A percentile compares a stretch with the other conserved stretches of the same genome.
Evolutionary conservation across 257 asterid genomes (phyloP).

Genomic region (Capsicum baccatum): DNA sequence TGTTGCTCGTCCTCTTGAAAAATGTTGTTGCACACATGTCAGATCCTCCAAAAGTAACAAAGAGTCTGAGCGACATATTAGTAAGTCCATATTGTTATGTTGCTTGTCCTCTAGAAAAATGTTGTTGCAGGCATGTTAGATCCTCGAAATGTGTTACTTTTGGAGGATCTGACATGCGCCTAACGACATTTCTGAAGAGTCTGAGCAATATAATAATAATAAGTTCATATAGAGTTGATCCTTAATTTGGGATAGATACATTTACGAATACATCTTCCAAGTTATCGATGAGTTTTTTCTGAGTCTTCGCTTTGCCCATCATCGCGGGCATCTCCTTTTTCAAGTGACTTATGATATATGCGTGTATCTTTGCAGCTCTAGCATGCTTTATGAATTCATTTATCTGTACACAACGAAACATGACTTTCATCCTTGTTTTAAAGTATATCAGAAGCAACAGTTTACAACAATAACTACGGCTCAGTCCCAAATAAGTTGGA

Average conservation of each 20-base stretch:
- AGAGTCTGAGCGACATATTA: too few species aligned
- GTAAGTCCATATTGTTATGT: too few species aligned
- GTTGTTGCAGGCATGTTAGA: background rate
- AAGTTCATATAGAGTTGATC: background rate
- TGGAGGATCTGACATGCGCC: background rate
- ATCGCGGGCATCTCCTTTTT: conserved; percentile 99
- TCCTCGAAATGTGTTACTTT: background rate
- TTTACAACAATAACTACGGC: background rate
- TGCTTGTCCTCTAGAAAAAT: background rate
- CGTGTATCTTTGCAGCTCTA: too few species aligned
- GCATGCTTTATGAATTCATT: too few species aligned
- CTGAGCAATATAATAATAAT: background rate
- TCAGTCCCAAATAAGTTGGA: background rate
- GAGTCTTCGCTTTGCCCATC: conserved; percentile 97
- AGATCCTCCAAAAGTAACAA: too few species aligned
- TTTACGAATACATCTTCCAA: conserved; percentile 78
- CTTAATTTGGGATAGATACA: conserved; percentile 43
- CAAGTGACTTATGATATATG: too few species aligned
- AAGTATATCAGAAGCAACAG: background rate
- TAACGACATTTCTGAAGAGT: background rate
- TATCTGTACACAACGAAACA: too few species aligned
- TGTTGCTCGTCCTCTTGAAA: too few species aligned
- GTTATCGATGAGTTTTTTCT: conserved; percentile 81
- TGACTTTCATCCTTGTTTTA: too few species aligned
- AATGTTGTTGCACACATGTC: too few species aligned